Base-by-base conservation (phyloP, 331 rosid species). In the Acacia concinna region DNA sequence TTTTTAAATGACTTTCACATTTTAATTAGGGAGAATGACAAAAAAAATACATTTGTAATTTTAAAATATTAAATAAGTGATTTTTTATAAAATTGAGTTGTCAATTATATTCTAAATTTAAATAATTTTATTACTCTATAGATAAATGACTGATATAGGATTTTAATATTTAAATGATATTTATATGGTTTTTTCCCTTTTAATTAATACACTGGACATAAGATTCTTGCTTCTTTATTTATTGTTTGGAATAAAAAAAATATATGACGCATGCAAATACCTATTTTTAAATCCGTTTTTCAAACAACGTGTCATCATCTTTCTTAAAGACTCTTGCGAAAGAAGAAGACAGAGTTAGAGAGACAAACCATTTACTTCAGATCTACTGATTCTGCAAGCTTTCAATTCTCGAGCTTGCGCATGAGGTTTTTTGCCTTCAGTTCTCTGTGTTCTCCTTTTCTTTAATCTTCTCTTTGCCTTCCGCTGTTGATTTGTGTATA, bases 341-440 rank as follows among this genome's bases (percentile, higher is more conserved):
- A 65, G 66, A 66, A 77, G 67, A 66, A 23, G 76, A 66, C 69
- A 52, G 52, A 40, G 73, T 3, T 12, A 14, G 73, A 3, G 37
- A 68, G 35, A 14, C 14, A 43, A 25, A 4, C 30, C 56, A 41
- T 52, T 81, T 28, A 60, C 37, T 60, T 28, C 89, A 88, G 90
- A 86, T 89, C 97, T 90, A 84, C 87, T 80, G 54, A 66, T 83
- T 79, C 78, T 84, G 37, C 66, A 34, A 62, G 30, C 57, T 34
- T 47, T 35, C 52, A 35, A 6, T 62, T 5, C 64, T 30, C 41
- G 6, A 38, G 6, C 68, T 41, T 4, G 31, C 8, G 37, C 47
- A 5, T 78, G 81, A 60, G 14, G 67, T 49, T 60, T 68, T 23
- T 81, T 49, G n/a, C 68, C 80, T 77, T 83, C 84, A 71, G 63